Evolutionary conservation across 2,329 filamentous ascomycete species (phyloP).

Genomic region (Sporothrix dimorphospora): DNA sequence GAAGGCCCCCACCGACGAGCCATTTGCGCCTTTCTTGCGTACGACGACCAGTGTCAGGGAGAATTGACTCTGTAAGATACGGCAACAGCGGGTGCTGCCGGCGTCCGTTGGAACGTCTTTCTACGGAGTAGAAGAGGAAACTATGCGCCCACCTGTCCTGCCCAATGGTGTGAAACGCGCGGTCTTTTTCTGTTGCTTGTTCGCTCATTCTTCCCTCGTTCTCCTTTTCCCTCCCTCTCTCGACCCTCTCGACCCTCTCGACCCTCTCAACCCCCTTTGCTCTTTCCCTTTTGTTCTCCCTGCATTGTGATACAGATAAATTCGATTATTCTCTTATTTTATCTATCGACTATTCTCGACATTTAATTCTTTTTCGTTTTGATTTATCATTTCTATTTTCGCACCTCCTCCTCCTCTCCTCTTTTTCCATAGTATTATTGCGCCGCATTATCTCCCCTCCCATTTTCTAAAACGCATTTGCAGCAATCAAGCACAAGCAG

Average conservation of each 20-base stretch:
- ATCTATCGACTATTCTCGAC: background rate
- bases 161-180: conserved; percentile 13
- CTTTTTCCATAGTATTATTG: background rate
- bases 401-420: background rate
- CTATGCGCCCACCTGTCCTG: background rate
- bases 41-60: background rate
- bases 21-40: background rate
- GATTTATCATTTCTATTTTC: conserved; percentile 15
- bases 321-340: background rate
- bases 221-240: too few species aligned
- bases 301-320: background rate
- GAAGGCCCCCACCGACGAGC: conserved; percentile 6
- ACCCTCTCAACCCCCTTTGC: background rate
- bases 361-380: background rate
- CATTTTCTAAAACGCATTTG: conserved; percentile 8
- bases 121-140: background rate
- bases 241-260: too few species aligned
- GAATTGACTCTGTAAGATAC: too few species aligned
- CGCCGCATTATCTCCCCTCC: background rate
- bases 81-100: background rate
- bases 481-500: conserved; percentile 16
- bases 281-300: conserved; percentile 6
- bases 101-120: background rate
- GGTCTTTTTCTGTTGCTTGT: background rate
- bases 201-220: background rate